phyloP scores from a whole-genome alignment of 192 early-diverging fungal genomes.

The Dispira parvispora region DNA sequence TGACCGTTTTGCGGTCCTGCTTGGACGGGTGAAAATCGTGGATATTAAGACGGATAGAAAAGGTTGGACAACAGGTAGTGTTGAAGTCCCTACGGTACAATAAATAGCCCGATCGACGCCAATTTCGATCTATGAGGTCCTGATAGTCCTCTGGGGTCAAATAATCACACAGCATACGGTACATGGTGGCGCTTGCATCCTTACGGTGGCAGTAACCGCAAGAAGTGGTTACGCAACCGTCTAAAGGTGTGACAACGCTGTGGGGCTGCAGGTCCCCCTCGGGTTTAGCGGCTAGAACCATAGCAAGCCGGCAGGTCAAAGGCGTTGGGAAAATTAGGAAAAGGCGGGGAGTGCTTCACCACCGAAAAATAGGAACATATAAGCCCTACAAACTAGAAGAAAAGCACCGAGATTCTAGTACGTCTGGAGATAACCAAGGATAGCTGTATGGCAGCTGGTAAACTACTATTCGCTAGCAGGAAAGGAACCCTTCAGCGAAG shows the following conservation, averaged over 20 bases:
- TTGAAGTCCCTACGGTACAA: conserved; percentile 4
- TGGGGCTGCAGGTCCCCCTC: background rate
- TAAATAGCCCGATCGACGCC: conserved; percentile 23
- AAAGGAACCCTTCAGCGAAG: too few species aligned
- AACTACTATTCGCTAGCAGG: too few species aligned
- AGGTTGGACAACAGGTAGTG: conserved; percentile 9
- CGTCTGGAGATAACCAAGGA: too few species aligned
- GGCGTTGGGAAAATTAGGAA: background rate
- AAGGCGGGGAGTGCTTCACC: background rate
- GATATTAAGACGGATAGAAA: conserved; percentile 17
- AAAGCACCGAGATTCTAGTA: background rate
- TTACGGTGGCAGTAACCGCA: conserved; percentile 6
- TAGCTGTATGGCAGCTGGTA: too few species aligned
- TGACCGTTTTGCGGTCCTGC: conserved; percentile 32
- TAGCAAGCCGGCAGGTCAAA: background rate
- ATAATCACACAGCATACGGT: background rate
- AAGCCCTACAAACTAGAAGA: background rate
- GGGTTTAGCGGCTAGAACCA: background rate
- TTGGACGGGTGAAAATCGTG: conserved; percentile 17
- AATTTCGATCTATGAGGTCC: conserved; percentile 24
- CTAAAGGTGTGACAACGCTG: background rate
- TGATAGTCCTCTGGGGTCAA: conserved; percentile 21
- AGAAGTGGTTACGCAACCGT: background rate
- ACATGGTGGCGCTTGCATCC: background rate
- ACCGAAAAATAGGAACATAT: background rate